phyloP scores from a whole-genome alignment of 2,329 filamentous ascomycete species.

The Pseudogymnoascus sp. region DNA sequence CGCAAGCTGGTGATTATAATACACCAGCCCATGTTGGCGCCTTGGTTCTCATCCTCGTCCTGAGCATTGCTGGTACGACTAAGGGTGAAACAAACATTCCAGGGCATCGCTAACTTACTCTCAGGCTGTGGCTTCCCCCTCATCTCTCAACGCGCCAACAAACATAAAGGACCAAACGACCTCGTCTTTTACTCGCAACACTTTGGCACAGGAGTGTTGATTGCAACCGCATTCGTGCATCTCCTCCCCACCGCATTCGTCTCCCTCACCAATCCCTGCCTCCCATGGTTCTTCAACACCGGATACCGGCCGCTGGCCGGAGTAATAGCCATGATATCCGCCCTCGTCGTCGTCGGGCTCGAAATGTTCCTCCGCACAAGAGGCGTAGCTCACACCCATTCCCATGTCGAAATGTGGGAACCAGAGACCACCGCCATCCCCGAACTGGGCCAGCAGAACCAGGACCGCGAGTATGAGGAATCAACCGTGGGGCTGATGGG shows the following conservation, averaged over 20 bases:
- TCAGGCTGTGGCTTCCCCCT: conserved; percentile 29
- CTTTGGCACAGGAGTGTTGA: conserved; percentile 76
- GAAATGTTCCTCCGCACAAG: conserved; percentile 82
- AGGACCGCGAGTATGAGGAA: conserved; percentile 25
- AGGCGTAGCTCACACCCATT: conserved; percentile 53
- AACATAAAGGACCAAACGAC: conserved; percentile 17
- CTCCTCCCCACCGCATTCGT: conserved; percentile 55
- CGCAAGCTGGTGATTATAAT: conserved; percentile 42
- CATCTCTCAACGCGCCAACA: conserved; percentile 25
- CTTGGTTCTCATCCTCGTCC: conserved; percentile 45
- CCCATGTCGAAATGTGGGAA: conserved; percentile 33
- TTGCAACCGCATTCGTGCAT: conserved; percentile 75
- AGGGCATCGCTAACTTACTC: conserved; percentile 10
- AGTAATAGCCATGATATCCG: conserved; percentile 71
- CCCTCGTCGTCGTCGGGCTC: conserved; percentile 73
- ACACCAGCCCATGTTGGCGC: conserved; percentile 48
- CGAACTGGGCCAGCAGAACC: conserved; percentile 30
- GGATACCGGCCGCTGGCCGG: conserved; percentile 75
- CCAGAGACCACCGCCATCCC: background rate
- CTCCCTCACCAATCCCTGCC: conserved; percentile 53
- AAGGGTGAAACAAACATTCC: background rate
- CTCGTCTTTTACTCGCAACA: conserved; percentile 53
- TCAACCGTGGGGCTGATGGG: conserved; percentile 47
- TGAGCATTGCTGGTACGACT: conserved; percentile 41
- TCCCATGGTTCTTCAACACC: conserved; percentile 70